Percentiles rank a stretch among this genome's conserved stretches.
phyloP scores from a whole-genome alignment of 1,284 basidiomycete species.

The Cryptococcus sp. region DNA sequence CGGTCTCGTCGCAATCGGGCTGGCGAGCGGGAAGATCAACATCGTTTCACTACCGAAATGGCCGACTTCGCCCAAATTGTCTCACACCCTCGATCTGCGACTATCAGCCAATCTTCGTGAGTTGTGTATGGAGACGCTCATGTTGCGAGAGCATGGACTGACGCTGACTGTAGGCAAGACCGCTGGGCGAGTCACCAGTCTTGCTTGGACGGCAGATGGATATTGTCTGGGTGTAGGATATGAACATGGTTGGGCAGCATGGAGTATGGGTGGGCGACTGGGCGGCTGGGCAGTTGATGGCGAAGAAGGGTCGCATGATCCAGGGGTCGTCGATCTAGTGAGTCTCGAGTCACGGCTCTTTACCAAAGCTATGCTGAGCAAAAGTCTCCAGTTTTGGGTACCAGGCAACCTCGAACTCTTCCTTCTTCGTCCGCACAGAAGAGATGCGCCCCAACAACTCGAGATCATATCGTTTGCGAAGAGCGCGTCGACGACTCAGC shows the following conservation, averaged over 20 bases:
- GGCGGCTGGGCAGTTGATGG: constrained; percentile 61
- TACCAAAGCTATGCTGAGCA: background rate
- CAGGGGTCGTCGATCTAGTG: constrained; percentile 57
- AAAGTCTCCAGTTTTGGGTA: constrained; percentile 72
- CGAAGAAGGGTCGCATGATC: constrained; percentile 30
- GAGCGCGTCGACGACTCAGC: constrained; percentile 87
- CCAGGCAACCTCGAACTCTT: constrained; percentile 87
- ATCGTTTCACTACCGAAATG: constrained; percentile 56
- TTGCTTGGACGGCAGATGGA: constrained; percentile 94
- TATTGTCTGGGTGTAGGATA: constrained; percentile 97
- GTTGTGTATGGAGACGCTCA: background rate
- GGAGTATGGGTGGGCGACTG: constrained; percentile 87
- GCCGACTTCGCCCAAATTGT: constrained; percentile 27
- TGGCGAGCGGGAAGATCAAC: constrained; percentile 60
- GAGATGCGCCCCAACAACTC: constrained; percentile 47
- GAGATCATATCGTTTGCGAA: constrained; percentile 92
- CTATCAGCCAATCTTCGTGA: constrained; percentile 45
- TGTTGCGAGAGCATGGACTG: constrained; percentile 4
- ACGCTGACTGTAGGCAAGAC: constrained; percentile 38
- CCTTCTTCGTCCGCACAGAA: constrained; percentile 55
- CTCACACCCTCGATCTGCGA: constrained; percentile 36
- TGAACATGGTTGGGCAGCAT: constrained; percentile 84
- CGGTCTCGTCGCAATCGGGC: constrained; percentile 81
- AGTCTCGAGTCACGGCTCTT: constrained; percentile 11
- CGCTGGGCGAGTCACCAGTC: constrained; percentile 70